These are phyloP conservation scores for Diaporthe vaccinii DNA, from an alignment of 2,329 filamentous ascomycete genomes.

Conservation along the genomic window DNA sequence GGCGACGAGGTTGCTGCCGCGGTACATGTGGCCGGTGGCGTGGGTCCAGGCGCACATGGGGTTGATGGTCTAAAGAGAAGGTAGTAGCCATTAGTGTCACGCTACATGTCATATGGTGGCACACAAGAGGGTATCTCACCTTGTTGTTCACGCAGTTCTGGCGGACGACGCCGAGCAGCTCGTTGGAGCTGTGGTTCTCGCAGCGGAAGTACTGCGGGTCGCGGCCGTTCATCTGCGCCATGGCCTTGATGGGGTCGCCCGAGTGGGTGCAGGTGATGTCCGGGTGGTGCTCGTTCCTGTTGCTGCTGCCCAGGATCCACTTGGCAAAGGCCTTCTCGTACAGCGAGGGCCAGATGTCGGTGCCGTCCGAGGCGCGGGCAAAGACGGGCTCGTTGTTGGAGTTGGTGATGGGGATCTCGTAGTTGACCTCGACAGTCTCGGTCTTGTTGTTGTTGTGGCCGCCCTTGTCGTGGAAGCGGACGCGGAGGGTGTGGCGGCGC, in stretches of 20 bases:
- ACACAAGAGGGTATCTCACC: neutral
- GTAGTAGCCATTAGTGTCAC: too few species aligned
- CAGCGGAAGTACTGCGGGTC: conserved; percentile 34
- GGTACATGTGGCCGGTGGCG: conserved; percentile 53
- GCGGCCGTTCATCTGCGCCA: conserved; percentile 55
- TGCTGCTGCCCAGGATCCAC: conserved; percentile 53
- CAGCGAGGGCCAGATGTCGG: conserved; percentile 59
- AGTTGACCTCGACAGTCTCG: conserved; percentile 55
- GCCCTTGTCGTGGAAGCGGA: conserved; percentile 58
- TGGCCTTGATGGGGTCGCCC: conserved; percentile 60
- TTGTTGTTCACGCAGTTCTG: conserved; percentile 54
- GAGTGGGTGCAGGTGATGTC: conserved; percentile 57
- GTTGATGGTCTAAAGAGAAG: conserved; percentile 59
- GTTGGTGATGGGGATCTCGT: conserved; percentile 59
- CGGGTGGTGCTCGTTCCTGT: conserved; percentile 49
- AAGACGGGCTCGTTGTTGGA: conserved; percentile 57
- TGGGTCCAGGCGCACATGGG: conserved; percentile 58
- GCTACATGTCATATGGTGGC: too few species aligned
- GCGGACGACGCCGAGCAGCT: conserved; percentile 56
- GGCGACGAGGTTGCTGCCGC: conserved; percentile 58
- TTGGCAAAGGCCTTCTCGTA: conserved; percentile 64
- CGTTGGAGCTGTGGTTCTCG: conserved; percentile 40
- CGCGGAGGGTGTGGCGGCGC: conserved; percentile 49
- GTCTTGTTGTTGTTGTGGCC: conserved; percentile 51
- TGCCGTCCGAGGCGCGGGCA: conserved; percentile 56